Evolutionary conservation across 192 early-diverging fungal genomes (phyloP), one percentile per base, ranked within the genome.

Genomic region (Coemansia sp.): DNA sequence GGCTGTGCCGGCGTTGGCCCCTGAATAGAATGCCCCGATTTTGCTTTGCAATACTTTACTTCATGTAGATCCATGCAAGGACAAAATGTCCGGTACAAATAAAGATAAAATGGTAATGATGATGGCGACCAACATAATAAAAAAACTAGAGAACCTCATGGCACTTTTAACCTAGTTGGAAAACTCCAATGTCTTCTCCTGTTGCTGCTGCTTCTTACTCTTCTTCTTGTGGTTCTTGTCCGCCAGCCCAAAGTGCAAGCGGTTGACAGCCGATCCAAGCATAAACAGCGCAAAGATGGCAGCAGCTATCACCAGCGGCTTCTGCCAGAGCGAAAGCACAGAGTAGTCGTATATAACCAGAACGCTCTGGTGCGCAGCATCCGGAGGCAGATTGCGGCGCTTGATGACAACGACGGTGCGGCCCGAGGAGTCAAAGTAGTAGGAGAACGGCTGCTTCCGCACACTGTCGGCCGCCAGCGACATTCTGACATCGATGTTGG

Each of bases 401-500:
- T 75, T 63, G 18, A 99, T 69, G 4, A 86, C 83, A 6, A 98
- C 75, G n/a, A 85, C 87, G 6, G 90, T 89, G 37, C 94, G 90
- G n/a, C 96, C 98, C 45, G 88, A 88, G 11, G 92, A 90, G 85
- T 99, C 98, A 61, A 99, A 86, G 76, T 95, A 94, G 11, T 92
- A 93, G 68, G 86, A 90, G 37, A 83, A 82, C 9, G 82, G 87
- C 19, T 64, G 65, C 45, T 89, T 67, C 32, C 65, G 62, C 7
- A 88, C 41, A 10, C 66, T 42, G 41, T 92, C 91, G 8, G 92
- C 74, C n/a, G 69, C 58, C 48, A 89, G 88, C 21, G 92, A 90
- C 37, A 95, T 78, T 36, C 13, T 36, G 15, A 95, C 86, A 58
- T 91, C 72, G 15, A 93, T 82, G 61, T 93, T 78, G 87, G 60